A percentile compares a stretch with the other conserved stretches of the same genome.
These are phyloP conservation scores for Irpex lacteus DNA, from an alignment of 1,284 basidiomycete genomes.

Conservation along the genomic window DNA sequence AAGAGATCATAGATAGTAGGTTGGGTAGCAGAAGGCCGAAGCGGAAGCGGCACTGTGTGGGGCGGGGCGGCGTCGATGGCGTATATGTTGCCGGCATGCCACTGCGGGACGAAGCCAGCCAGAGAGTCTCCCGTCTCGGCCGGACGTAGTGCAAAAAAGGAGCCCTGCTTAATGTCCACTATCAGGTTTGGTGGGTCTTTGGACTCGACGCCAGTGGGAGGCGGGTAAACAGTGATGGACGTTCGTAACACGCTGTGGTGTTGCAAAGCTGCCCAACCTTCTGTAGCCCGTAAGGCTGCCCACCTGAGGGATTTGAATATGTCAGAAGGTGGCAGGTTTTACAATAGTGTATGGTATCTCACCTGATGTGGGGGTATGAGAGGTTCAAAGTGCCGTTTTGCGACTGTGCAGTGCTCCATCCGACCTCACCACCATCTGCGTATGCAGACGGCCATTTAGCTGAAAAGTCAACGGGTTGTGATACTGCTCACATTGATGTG, in stretches of 20 bases:
- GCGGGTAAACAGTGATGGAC: constrained; percentile 54
- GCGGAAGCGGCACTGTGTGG: constrained; percentile 48
- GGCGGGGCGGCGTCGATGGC: constrained; percentile 47
- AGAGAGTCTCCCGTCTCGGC: constrained; percentile 17
- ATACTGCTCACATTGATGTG: constrained; percentile 30
- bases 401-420: constrained; percentile 48
- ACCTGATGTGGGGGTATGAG: constrained; percentile 63
- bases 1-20: constrained; percentile 53
- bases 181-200: constrained; percentile 37
- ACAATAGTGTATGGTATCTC: neutral
- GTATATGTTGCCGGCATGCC: constrained; percentile 79
- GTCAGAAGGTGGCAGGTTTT: neutral
- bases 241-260: constrained; percentile 68
- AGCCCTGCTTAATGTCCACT: constrained; percentile 51
- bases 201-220: constrained; percentile 18
- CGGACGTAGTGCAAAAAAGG: constrained; percentile 66
- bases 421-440: constrained; percentile 56
- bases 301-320: constrained; percentile 45
- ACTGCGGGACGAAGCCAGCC: constrained; percentile 40
- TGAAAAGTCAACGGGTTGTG: constrained; percentile 41
- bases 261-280: constrained; percentile 83
- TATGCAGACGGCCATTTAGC: constrained; percentile 61
- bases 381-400: constrained; percentile 49
- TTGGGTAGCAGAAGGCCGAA: constrained; percentile 34
- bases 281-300: constrained; percentile 60